Conservation (phyloP, 2,329 filamentous ascomycete genomes). For the Ceratocystis papillata region DNA sequence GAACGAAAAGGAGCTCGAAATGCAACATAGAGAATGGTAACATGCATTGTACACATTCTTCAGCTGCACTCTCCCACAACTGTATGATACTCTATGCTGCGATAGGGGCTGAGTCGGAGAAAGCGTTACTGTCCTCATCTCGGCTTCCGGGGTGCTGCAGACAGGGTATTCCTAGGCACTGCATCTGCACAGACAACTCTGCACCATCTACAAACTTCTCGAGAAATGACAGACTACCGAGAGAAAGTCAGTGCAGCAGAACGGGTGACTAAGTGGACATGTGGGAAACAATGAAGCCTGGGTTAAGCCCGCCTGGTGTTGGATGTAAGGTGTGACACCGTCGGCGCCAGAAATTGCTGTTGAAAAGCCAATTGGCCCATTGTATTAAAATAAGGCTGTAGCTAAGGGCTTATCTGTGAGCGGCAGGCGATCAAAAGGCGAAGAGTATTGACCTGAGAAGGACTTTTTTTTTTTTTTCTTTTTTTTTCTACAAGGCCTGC, state of each 20-base stretch:
- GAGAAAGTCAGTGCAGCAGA: neutral
- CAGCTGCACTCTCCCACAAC: neutral
- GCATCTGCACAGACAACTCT: conserved; percentile 16
- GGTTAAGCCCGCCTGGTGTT: neutral
- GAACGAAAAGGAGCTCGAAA: neutral
- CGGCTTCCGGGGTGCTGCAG: conserved; percentile 11
- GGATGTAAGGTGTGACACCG: neutral
- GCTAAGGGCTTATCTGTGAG: neutral
- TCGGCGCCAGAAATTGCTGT: neutral
- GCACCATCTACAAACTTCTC: conserved; percentile 9
- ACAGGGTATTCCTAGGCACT: conserved; percentile 16
- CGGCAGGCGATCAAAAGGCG: neutral
- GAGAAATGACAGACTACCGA: neutral
- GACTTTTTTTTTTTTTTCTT: too few species aligned
- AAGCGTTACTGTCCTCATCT: conserved; percentile 13
- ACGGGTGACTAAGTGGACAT: neutral
- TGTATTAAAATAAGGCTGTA: neutral
- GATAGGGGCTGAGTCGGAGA: conserved; percentile 7
- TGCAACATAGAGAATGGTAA: neutral
- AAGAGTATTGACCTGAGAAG: neutral
- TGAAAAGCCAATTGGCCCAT: neutral
- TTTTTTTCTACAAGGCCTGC: too few species aligned
- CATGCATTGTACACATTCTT: neutral
- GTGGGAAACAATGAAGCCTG: neutral
- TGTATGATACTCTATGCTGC: neutral